Evolutionary conservation across 305 asterid genomes (phyloP).

Genomic region (Fraxinus angustifolia): DNA sequence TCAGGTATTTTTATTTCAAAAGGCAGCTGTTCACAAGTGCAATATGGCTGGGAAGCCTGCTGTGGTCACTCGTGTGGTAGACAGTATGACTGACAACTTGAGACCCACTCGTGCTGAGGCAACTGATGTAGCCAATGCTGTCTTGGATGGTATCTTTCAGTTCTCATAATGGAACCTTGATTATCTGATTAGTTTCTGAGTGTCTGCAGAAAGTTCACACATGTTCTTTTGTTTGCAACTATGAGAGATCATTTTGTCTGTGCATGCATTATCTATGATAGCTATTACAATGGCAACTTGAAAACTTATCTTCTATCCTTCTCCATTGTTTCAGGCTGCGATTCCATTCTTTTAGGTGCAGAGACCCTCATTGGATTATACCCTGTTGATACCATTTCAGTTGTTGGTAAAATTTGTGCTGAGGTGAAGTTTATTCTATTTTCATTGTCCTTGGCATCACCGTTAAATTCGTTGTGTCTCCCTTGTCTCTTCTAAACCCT

Average conservation of each 20-base stretch:
- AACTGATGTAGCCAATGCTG: conserved; percentile 90
- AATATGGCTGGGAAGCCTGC: conserved; percentile 93
- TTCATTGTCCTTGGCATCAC: conserved; percentile 8
- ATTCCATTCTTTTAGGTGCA: conserved; percentile 89
- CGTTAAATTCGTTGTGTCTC: neutral
- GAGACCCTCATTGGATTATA: conserved; percentile 78
- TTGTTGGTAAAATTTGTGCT: conserved; percentile 80
- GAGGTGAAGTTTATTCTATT: conserved; percentile 47
- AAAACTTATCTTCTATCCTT: conserved; percentile 12
- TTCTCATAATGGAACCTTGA: conserved; percentile 12
- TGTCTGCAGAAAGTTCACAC: neutral
- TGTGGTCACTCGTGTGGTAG: conserved; percentile 89
- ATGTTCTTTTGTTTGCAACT: neutral
- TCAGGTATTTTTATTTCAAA: conserved; percentile 84
- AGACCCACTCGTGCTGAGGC: conserved; percentile 99
- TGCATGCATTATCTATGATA: neutral
- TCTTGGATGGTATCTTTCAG: conserved; percentile 62
- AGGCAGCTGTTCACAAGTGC: conserved; percentile 82
- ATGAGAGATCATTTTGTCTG: neutral
- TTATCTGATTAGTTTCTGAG: conserved; percentile 13
- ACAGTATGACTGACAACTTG: conserved; percentile 87
- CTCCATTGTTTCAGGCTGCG: conserved; percentile 51
- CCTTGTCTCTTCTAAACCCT: neutral
- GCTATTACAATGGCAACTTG: neutral
- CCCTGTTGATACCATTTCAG: conserved; percentile 77